Percentiles rank a stretch among this genome's conserved stretches.
These are phyloP conservation scores for Babesia microti DNA, from an alignment of 169 alveolate genomes.

Conservation along the genomic window DNA sequence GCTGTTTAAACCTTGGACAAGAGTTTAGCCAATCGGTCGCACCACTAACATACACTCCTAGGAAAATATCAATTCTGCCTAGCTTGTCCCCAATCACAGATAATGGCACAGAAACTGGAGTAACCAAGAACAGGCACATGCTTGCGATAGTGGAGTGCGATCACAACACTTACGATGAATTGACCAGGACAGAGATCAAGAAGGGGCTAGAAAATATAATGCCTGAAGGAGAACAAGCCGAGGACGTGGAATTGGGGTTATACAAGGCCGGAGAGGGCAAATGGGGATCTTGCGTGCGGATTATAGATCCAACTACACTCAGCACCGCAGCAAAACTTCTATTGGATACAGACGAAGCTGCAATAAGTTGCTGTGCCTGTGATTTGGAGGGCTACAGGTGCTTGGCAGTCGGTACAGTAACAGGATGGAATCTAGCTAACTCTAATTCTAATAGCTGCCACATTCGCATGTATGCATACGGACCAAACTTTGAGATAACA, in stretches of 20 bases:
- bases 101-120: conserved; percentile 13
- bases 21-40: conserved; percentile 73
- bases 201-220: conserved; percentile 44
- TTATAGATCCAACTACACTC: conserved; percentile 66
- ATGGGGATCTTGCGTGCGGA: conserved; percentile 87
- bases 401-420: conserved; percentile 85
- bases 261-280: conserved; percentile 84
- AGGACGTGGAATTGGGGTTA: conserved; percentile 65
- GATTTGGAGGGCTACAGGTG: conserved; percentile 75
- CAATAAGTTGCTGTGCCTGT: conserved; percentile 74
- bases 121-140: conserved; percentile 50
- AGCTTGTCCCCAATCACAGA: conserved; percentile 46
- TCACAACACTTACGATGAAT: conserved; percentile 73
- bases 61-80: conserved; percentile 76
- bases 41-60: conserved; percentile 83
- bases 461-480: conserved; percentile 55
- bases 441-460: conserved; percentile 22
- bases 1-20: conserved; percentile 73
- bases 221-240: conserved; percentile 44
- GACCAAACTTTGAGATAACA: conserved; percentile 48
- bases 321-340: conserved; percentile 72
- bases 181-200: conserved; percentile 58
- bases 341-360: conserved; percentile 88
- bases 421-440: conserved; percentile 59
- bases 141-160: conserved; percentile 80